Evolutionary conservation across 73 alveolate genomes (phyloP).

Genomic region (Tetrahymena elliotti): DNA sequence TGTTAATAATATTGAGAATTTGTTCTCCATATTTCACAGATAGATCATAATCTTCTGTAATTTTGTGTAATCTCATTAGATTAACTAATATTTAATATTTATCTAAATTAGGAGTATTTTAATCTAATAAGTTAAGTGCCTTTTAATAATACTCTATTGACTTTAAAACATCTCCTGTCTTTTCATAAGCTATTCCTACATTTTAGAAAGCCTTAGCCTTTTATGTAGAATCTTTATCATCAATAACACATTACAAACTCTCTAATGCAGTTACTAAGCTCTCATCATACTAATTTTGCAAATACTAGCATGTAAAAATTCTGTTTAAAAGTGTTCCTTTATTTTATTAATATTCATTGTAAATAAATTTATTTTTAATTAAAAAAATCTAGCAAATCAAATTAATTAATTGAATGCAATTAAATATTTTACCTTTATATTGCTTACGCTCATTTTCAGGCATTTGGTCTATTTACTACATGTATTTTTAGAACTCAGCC

Average conservation of each 20-base stretch:
- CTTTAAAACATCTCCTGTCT: not conserved
- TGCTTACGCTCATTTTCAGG: not conserved
- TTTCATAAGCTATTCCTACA: not conserved
- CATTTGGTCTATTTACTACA: not conserved
- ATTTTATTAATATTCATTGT: not conserved
- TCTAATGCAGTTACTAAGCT: not conserved
- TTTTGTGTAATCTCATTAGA: not conserved
- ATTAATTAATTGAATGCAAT: not conserved
- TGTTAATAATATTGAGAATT: not conserved
- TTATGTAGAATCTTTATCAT: not conserved
- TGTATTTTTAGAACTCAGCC: not conserved
- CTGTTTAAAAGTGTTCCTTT: not conserved
- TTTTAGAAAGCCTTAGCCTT: not conserved
- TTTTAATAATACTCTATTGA: not conserved
- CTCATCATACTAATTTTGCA: not conserved
- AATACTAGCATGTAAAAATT: not conserved
- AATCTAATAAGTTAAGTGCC: not conserved
- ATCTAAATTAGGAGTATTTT: not conserved
- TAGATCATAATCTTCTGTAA: not conserved
- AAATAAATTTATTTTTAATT: not conserved
- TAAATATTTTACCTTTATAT: not conserved
- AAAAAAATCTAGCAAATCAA: not conserved
- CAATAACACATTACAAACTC: not conserved
- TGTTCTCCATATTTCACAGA: not conserved
- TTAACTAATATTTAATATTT: not conserved